phyloP scores from a whole-genome alignment of 208 protist species.

The Leishmania major region DNA sequence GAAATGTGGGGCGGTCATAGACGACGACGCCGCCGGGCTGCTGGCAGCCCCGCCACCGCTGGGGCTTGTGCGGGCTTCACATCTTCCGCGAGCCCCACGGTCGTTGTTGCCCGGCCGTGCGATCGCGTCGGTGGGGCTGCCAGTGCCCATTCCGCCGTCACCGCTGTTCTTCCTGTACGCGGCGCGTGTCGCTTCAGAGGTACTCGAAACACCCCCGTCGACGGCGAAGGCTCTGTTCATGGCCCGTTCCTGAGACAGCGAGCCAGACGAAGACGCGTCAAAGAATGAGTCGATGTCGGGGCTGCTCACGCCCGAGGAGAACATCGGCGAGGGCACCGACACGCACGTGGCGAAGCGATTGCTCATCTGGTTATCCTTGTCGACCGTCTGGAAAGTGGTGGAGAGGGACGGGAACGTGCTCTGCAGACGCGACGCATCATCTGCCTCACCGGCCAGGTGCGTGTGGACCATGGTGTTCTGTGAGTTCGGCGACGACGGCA shows the following conservation, averaged over 20 bases:
- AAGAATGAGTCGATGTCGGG: slow-evolving; percentile 20
- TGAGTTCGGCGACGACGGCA: slow-evolving; percentile 6
- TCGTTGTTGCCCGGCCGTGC: neutral
- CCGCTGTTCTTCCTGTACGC: neutral
- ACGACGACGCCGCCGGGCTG: neutral
- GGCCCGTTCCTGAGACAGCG: neutral
- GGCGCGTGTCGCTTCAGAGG: neutral
- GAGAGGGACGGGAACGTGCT: slow-evolving; percentile 17
- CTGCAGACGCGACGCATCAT: neutral
- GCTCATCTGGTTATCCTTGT: slow-evolving; percentile 11
- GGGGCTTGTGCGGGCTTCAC: neutral
- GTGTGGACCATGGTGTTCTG: slow-evolving; percentile 18
- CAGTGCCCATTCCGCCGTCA: neutral
- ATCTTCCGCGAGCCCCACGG: no score
- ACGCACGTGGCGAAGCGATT: slow-evolving; percentile 47
- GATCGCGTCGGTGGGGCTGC: neutral
- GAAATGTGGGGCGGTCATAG: slow-evolving; percentile 18
- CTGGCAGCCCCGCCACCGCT: neutral
- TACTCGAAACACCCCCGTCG: neutral
- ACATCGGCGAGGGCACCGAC: slow-evolving; percentile 13
- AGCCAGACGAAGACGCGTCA: slow-evolving; percentile 3
- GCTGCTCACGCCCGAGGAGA: slow-evolving; percentile 8
- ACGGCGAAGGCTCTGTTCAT: slow-evolving; percentile 21
- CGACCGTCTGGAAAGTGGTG: neutral
- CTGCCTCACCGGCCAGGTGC: neutral